Conservation (phyloP, 75 land plant species). For the Pinus tabuliformis region DNA sequence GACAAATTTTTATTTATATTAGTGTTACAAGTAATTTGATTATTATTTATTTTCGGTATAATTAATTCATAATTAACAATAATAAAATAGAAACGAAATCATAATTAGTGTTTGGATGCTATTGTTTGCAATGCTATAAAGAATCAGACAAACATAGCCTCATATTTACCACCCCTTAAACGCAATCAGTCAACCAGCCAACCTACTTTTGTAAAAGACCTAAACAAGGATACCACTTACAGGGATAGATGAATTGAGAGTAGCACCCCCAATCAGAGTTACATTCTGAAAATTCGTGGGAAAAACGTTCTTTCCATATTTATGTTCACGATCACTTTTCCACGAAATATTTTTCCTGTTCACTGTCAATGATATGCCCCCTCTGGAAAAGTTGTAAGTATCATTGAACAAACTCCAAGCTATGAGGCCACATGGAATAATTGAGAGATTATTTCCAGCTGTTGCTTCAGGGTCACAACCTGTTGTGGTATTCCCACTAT, state of each 20-base stretch:
- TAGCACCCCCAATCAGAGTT: constrained; percentile 43
- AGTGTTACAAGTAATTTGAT: no score
- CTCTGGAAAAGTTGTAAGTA: constrained; percentile 29
- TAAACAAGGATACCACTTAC: constrained; percentile 15
- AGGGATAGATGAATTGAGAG: constrained; percentile 21
- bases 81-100: no score
- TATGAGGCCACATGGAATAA: constrained; percentile 38
- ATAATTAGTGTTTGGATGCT: no score
- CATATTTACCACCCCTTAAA: no score
- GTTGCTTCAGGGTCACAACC: constrained; percentile 42
- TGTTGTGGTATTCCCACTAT: constrained; percentile 5
- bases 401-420: constrained; percentile 67
- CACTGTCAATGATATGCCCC: constrained; percentile 6
- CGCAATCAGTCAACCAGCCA: no score
- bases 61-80: no score
- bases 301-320: constrained; percentile 38
- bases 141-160: no score
- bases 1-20: no score
- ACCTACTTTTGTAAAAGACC: background rate
- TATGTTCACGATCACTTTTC: constrained; percentile 36
- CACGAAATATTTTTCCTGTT: constrained; percentile 36
- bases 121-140: no score
- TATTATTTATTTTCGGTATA: no score
- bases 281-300: constrained; percentile 42
- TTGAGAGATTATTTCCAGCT: no score